Conservation (phyloP, 345 rosid species). For the Atalantia buxifolia region DNA sequence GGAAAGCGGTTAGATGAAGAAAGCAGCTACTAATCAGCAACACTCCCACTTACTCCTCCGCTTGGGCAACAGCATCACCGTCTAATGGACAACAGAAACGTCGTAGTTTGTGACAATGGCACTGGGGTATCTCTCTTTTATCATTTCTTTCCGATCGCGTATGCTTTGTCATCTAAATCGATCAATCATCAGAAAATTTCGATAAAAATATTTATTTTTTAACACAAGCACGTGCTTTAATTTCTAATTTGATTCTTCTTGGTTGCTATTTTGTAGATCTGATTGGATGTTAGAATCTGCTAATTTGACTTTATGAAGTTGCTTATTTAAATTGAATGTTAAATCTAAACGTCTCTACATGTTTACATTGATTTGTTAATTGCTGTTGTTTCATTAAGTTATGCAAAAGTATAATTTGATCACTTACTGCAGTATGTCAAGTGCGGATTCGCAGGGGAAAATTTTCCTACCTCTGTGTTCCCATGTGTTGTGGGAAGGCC, state of each 20-base stretch:
- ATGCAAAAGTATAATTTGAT: conserved; percentile 16
- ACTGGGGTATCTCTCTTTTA: conserved; percentile 63
- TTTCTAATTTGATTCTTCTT: background rate
- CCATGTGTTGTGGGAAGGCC: conserved; percentile 97
- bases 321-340: background rate
- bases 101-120: conserved; percentile 95
- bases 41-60: background rate
- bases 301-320: background rate
- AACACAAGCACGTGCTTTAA: background rate
- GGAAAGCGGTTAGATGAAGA: background rate
- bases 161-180: background rate
- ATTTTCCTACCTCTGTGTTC: conserved; percentile 92
- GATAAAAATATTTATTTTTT: background rate
- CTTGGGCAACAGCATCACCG: background rate
- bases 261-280: conserved; percentile 9
- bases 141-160: background rate
- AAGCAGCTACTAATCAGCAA: background rate
- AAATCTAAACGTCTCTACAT: background rate
- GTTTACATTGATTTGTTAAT: background rate
- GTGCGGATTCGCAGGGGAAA: conserved; percentile 98
- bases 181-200: background rate
- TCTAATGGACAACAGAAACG: conserved; percentile 71
- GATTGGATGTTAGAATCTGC: background rate
- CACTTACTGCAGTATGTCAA: conserved; percentile 75
- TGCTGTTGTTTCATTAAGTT: background rate